phyloP scores from a whole-genome alignment of 2,329 filamentous ascomycete species.

The Cladosporium colombiae region DNA sequence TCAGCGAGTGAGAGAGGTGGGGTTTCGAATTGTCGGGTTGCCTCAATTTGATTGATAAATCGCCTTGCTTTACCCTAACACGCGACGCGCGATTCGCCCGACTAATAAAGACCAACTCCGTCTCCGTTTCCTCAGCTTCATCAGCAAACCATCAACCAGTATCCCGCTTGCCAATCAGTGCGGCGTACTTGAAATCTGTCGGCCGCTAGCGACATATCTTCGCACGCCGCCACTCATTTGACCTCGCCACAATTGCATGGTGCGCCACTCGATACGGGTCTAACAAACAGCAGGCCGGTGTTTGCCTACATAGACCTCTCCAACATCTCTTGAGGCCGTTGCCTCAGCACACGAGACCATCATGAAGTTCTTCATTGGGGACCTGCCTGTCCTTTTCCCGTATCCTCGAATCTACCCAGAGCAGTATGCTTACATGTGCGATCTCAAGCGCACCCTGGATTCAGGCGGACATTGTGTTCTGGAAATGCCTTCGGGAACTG shows the following conservation, averaged over 20 bases:
- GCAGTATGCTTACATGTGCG: conserved; percentile 80
- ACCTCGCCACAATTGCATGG: conserved; percentile 1
- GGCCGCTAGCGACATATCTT: not conserved
- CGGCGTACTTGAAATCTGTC: not conserved
- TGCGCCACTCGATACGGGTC: not conserved
- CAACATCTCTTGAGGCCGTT: not conserved
- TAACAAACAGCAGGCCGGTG: not conserved
- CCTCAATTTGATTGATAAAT: conserved; percentile 4
- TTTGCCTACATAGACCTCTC: not conserved
- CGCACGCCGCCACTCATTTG: not conserved
- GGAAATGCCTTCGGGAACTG: conserved; percentile 98
- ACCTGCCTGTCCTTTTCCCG: conserved; percentile 71
- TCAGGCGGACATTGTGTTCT: conserved; percentile 91
- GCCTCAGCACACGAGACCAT: conserved; percentile 34
- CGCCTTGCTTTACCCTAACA: not conserved
- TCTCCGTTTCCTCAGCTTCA: not conserved
- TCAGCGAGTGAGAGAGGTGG: not conserved
- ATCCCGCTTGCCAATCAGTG: not conserved
- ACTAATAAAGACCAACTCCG: not conserved
- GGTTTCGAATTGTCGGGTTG: not conserved
- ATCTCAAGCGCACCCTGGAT: conserved; percentile 87
- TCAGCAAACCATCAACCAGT: not conserved
- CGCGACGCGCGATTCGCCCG: not conserved
- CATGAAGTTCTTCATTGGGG: conserved; percentile 82
- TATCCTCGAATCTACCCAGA: conserved; percentile 74